These are phyloP conservation scores for Nematocida sp. DNA, from an alignment of 371 early-diverging fungal species.

Conservation along the genomic window DNA sequence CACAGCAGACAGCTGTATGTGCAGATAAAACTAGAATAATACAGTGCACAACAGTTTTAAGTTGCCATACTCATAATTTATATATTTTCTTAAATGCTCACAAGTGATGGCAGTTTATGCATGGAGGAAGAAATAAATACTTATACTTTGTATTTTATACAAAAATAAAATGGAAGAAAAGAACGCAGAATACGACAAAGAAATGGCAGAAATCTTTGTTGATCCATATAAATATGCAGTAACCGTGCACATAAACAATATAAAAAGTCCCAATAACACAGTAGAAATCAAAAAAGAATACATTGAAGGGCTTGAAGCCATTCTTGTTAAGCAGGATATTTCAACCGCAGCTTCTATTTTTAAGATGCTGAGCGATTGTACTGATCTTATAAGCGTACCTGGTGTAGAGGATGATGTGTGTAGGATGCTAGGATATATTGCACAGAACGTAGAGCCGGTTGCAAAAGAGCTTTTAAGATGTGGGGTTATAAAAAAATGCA, in stretches of 20 bases:
- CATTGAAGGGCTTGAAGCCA: slow-evolving; percentile 36
- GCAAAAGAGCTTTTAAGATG: slow-evolving; percentile 15
- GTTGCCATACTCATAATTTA: too few species aligned
- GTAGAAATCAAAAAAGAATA: slow-evolving; percentile 48
- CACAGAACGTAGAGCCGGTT: slow-evolving; percentile 45
- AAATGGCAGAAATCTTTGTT: slow-evolving; percentile 20
- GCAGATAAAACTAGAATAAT: too few species aligned
- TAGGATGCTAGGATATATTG: slow-evolving; percentile 44
- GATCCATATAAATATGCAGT: slow-evolving; percentile 38
- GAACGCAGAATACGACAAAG: slow-evolving; percentile 28
- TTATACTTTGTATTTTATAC: neutral
- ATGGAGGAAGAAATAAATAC: neutral
- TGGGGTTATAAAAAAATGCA: slow-evolving; percentile 3
- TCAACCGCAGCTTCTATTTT: slow-evolving; percentile 39
- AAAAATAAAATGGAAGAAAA: slow-evolving; percentile 25
- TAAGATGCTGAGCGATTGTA: neutral
- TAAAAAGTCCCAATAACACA: slow-evolving; percentile 1
- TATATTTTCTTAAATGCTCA: too few species aligned
- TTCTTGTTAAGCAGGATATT: slow-evolving; percentile 29
- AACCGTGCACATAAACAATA: slow-evolving; percentile 45
- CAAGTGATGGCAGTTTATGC: too few species aligned
- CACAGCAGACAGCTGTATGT: too few species aligned
- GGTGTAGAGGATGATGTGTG: slow-evolving; percentile 36
- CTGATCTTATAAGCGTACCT: slow-evolving; percentile 19
- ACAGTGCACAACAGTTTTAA: too few species aligned